A percentile compares a stretch with the other conserved stretches of the same genome.
Conservation (phyloP, 257 asterid genomes). For the Nicotiana paniculata region DNA sequence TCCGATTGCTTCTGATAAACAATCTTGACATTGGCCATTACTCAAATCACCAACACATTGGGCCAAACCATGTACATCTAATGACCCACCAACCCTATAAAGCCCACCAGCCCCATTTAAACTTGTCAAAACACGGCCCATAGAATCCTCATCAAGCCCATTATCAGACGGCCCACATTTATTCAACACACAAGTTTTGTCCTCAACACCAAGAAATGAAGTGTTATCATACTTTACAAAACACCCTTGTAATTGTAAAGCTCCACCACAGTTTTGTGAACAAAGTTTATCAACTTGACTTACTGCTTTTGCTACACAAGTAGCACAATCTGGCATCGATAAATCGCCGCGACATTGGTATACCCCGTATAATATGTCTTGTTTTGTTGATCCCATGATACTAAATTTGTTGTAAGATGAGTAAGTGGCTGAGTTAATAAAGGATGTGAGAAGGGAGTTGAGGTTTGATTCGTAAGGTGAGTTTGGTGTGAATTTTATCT, state of each 20-base stretch:
- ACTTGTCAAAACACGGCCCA: constrained; percentile 54
- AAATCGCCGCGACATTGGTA: constrained; percentile 96
- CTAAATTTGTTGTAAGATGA: constrained; percentile 79
- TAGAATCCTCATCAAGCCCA: constrained; percentile 34
- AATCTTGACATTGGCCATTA: constrained; percentile 76
- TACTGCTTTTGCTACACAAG: constrained; percentile 68
- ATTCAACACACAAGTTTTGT: constrained; percentile 67
- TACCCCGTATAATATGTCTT: constrained; percentile 58
- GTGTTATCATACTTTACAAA: constrained; percentile 74
- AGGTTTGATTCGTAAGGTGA: constrained; percentile 72
- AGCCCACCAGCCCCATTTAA: constrained; percentile 64
- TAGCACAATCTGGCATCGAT: constrained; percentile 91
- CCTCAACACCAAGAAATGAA: constrained; percentile 70
- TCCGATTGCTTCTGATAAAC: constrained; percentile 70
- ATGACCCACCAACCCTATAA: constrained; percentile 64
- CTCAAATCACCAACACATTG: constrained; percentile 94
- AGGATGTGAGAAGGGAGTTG: constrained; percentile 74
- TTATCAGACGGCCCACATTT: constrained; percentile 78
- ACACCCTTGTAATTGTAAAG: constrained; percentile 78
- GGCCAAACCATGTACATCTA: constrained; percentile 76
- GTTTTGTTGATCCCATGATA: constrained; percentile 48
- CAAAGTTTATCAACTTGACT: constrained; percentile 46
- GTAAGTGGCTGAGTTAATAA: constrained; percentile 86
- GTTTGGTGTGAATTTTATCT: constrained; percentile 45
- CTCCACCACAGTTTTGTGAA: constrained; percentile 69